A percentile compares a stretch with the other conserved stretches of the same genome.
These are phyloP conservation scores for Baorangia bicolor DNA, from an alignment of 768 basidiomycete species.

Conservation along the genomic window DNA sequence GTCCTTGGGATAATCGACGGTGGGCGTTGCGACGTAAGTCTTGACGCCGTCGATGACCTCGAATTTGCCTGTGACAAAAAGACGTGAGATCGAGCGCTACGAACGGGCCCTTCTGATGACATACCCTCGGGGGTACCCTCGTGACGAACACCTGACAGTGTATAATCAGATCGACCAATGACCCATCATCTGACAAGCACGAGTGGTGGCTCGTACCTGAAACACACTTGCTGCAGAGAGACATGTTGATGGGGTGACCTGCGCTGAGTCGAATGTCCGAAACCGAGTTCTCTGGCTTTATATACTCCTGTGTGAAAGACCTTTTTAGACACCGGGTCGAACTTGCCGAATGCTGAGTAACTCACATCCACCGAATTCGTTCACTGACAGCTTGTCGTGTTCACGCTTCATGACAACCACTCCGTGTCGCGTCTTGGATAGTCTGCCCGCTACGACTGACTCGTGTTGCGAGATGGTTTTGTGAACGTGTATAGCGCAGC, in stretches of 20 bases:
- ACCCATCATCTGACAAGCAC: neutral
- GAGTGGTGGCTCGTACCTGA: slow-evolving; percentile 38
- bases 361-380: neutral
- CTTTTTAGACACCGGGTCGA: neutral
- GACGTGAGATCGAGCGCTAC: neutral
- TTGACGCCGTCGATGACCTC: slow-evolving; percentile 47
- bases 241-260: slow-evolving; percentile 36
- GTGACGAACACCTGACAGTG: slow-evolving; percentile 43
- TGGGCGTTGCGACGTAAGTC: slow-evolving; percentile 55
- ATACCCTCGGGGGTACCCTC: slow-evolving; percentile 48
- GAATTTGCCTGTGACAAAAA: slow-evolving; percentile 35
- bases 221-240: slow-evolving; percentile 56
- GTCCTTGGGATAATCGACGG: slow-evolving; percentile 48
- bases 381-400: neutral
- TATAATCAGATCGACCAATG: slow-evolving; percentile 2
- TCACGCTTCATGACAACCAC: neutral
- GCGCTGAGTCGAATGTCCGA: neutral
- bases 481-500: no score
- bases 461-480: neutral
- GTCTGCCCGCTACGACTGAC: neutral
- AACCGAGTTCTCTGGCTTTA: slow-evolving; percentile 3
- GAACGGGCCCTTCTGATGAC: neutral
- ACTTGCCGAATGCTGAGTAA: neutral
- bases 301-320: slow-evolving; percentile 5
- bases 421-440: neutral